Evolutionary conservation across 768 basidiomycete genomes (phyloP).

Genomic region (Amylocystis lapponica): DNA sequence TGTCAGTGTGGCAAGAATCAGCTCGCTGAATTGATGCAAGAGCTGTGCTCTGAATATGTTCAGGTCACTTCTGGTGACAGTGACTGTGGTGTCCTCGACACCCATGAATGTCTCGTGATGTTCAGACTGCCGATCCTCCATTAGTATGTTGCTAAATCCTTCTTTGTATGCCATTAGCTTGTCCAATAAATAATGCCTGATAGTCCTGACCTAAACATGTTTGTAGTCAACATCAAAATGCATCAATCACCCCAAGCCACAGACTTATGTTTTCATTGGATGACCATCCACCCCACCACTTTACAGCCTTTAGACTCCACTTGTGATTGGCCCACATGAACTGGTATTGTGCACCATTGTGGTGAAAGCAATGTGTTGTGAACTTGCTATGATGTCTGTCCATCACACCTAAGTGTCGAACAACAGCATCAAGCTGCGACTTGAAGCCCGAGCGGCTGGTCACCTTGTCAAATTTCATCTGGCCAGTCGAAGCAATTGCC

Average conservation of each 20-base stretch:
- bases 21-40: too few species aligned
- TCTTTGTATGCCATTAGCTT: slow-evolving; percentile 26
- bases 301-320: slow-evolving; percentile 24
- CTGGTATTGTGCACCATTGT: slow-evolving; percentile 23
- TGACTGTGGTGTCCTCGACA: background rate
- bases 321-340: slow-evolving; percentile 23
- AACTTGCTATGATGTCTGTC: slow-evolving; percentile 10
- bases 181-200: slow-evolving; percentile 27
- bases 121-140: slow-evolving; percentile 11
- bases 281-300: slow-evolving; percentile 27
- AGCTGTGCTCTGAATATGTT: background rate
- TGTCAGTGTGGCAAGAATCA: too few species aligned
- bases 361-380: slow-evolving; percentile 24
- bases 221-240: background rate
- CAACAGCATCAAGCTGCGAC: background rate
- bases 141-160: slow-evolving; percentile 20
- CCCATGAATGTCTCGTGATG: slow-evolving; percentile 22
- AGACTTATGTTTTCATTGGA: slow-evolving; percentile 15
- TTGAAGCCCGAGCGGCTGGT: background rate
- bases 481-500: background rate
- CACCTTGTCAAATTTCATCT: background rate
- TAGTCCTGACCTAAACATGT: slow-evolving; percentile 12
- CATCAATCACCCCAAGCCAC: background rate
- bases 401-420: slow-evolving; percentile 13
- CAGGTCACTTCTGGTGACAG: background rate